Base-by-base conservation (phyloP, 2,329 filamentous ascomycete genomes). In the Fusarium phyllophilum region DNA sequence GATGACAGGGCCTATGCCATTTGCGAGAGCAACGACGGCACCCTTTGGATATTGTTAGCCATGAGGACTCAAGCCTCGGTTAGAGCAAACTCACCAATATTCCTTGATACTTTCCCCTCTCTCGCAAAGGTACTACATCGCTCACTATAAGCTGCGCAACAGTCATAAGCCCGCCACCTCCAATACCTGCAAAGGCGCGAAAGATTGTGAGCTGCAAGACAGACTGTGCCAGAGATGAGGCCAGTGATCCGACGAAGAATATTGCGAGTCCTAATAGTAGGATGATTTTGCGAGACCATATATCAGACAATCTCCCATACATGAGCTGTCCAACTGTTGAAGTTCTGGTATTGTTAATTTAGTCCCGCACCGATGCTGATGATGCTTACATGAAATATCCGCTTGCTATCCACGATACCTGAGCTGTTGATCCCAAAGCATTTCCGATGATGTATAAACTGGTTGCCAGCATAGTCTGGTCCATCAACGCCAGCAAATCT, bases 61-160 rank as follows among this genome's bases (percentile, higher is more conserved):
- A 15, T 15, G 9, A 4, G 11, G 4, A 3, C 44, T 15, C 10
- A 10, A 31, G 24, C 0, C 3, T 5, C 3, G n/a, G 4, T 9
- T 2, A 13, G 7, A 6, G 1, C 3, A 6, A 5, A 63, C 79
- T 64, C 66, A 84, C 88, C 70, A 87, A 62, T 63, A 84, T 82
- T 1, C 92, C 93, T 79, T 95, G 93, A 87, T 92, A 95, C 24
- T 92, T 87, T 1, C 93, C 93, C 63, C 93, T 85, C 66, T 94
- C 89, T 9, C 92, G 85, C 29, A 94, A 83, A 0, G 92, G 88
- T 3, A 95, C 88, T 18, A 94, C 86, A 79, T 95, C 93, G 70
- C 89, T 92, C 75, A 95, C 83, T 66, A 95, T 84, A 42, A 95
- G 91, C 61, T 87, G 89, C 14, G 91, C 90, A 49, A 94, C 89